A percentile compares a stretch with the other conserved stretches of the same genome.
These are phyloP conservation scores for Pythium grandisporangium DNA, from an alignment of 352 stramenopile species.

Conservation along the genomic window DNA sequence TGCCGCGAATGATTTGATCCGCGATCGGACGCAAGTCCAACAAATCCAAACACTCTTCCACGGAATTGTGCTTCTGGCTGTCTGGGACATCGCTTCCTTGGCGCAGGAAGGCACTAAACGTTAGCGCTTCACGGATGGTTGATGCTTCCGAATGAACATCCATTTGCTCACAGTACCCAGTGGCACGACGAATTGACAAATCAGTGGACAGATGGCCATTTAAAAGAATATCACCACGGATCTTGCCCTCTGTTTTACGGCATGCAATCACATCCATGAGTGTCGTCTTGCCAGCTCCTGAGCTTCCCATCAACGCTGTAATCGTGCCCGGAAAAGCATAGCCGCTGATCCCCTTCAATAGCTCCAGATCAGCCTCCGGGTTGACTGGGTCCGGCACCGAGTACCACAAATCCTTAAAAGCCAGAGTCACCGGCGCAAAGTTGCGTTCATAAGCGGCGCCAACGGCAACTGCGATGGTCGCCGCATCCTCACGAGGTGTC, in stretches of 20 bases:
- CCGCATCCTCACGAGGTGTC: background rate
- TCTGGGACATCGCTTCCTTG: too few relatives aligned
- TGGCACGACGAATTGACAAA: too few relatives aligned
- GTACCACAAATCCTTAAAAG: slow-evolving; percentile 34
- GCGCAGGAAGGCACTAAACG: too few relatives aligned
- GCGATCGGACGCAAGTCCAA: too few relatives aligned
- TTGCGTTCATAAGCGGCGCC: background rate
- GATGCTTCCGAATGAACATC: too few relatives aligned
- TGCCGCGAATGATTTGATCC: too few relatives aligned
- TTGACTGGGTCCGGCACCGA: slow-evolving; percentile 13
- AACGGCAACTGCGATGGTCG: slow-evolving; percentile 2
- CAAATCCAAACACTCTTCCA: too few relatives aligned
- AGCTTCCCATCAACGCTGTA: slow-evolving; percentile 58
- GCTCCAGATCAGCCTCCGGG: slow-evolving; percentile 18
- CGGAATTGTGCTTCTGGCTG: too few relatives aligned
- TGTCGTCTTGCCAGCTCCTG: slow-evolving; percentile 88
- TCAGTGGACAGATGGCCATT: slow-evolving; percentile 80
- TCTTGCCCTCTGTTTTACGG: slow-evolving; percentile 82
- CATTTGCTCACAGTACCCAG: too few relatives aligned
- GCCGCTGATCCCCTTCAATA: slow-evolving; percentile 47
- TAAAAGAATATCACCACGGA: slow-evolving; percentile 77
- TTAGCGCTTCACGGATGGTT: too few relatives aligned
- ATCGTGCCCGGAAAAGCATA: slow-evolving; percentile 36
- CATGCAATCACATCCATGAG: slow-evolving; percentile 92
- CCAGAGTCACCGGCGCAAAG: slow-evolving; percentile 23